Percentiles rank a stretch among this genome's conserved stretches.
These are phyloP conservation scores for Rhododendron williamsianum DNA, from an alignment of 148 eudicot genomes.

Conservation along the genomic window DNA sequence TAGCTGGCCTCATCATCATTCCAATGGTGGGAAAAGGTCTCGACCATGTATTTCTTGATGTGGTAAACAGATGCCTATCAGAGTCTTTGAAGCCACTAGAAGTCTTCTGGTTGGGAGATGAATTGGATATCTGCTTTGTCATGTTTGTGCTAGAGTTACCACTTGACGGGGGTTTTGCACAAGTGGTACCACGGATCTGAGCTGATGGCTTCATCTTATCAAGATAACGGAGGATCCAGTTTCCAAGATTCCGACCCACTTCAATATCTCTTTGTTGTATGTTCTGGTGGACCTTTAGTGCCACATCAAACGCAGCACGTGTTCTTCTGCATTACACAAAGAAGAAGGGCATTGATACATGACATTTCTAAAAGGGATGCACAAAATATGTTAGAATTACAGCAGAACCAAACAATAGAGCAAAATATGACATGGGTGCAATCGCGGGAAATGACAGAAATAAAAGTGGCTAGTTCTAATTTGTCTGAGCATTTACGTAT, in stretches of 20 bases:
- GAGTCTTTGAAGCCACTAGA: conserved; percentile 29
- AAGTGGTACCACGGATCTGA: conserved; percentile 46
- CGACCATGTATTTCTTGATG: conserved; percentile 47
- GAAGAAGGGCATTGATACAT: neutral
- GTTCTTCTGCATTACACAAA: conserved; percentile 47
- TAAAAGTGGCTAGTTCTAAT: neutral
- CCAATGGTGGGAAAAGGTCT: conserved; percentile 47
- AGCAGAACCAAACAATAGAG: neutral
- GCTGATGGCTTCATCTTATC: conserved; percentile 82
- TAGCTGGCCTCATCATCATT: conserved; percentile 46
- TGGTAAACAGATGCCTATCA: conserved; percentile 51
- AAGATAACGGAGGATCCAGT: conserved; percentile 75
- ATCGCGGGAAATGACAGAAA: neutral
- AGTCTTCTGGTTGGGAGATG: conserved; percentile 36
- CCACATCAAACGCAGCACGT: conserved; percentile 62
- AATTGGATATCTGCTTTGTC: conserved; percentile 29
- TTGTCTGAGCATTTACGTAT: neutral
- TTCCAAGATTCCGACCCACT: conserved; percentile 72
- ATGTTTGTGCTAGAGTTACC: conserved; percentile 21
- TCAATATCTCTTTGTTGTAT: conserved; percentile 76
- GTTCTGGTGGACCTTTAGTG: conserved; percentile 59
- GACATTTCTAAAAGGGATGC: neutral
- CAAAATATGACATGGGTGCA: neutral
- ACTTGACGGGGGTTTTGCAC: conserved; percentile 24
- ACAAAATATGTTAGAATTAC: neutral